These are phyloP conservation scores for Peziza echinospora DNA, from an alignment of 495 filamentous ascomycete genomes.

Conservation along the genomic window DNA sequence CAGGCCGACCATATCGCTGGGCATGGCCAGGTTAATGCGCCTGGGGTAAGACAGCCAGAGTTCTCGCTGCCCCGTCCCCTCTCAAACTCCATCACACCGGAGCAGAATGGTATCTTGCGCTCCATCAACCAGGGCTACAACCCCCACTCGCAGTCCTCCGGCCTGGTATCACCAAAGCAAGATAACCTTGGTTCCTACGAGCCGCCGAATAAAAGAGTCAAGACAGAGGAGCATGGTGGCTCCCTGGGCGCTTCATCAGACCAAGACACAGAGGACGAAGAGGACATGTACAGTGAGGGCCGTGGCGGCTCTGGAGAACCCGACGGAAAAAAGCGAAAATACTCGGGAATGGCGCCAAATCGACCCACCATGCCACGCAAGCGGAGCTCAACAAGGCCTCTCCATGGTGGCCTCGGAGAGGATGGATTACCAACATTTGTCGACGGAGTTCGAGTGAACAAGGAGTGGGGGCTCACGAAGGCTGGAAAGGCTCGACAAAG, in stretches of 20 bases:
- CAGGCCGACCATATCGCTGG: too few species aligned
- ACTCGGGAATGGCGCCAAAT: not conserved
- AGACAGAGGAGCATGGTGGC: not conserved
- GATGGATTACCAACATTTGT: not conserved
- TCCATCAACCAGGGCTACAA: not conserved
- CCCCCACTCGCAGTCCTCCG: not conserved
- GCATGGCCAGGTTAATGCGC: too few species aligned
- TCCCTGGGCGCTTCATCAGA: not conserved
- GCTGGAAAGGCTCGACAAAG: constrained; percentile 18
- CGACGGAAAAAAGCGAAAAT: not conserved
- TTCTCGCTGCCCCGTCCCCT: too few species aligned
- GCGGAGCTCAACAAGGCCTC: not conserved
- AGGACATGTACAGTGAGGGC: not conserved
- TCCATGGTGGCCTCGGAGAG: not conserved
- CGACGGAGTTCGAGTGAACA: not conserved
- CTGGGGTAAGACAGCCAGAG: not conserved
- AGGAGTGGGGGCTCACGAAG: constrained; percentile 19
- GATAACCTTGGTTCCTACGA: not conserved
- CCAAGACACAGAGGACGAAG: not conserved
- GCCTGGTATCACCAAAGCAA: not conserved
- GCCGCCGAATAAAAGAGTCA: not conserved
- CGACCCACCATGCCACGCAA: not conserved
- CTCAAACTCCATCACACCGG: too few species aligned
- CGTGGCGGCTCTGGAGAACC: not conserved
- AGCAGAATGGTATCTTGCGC: not conserved